Conservation (phyloP, 495 filamentous ascomycete species). For the Saxophila tyrrhenica region DNA sequence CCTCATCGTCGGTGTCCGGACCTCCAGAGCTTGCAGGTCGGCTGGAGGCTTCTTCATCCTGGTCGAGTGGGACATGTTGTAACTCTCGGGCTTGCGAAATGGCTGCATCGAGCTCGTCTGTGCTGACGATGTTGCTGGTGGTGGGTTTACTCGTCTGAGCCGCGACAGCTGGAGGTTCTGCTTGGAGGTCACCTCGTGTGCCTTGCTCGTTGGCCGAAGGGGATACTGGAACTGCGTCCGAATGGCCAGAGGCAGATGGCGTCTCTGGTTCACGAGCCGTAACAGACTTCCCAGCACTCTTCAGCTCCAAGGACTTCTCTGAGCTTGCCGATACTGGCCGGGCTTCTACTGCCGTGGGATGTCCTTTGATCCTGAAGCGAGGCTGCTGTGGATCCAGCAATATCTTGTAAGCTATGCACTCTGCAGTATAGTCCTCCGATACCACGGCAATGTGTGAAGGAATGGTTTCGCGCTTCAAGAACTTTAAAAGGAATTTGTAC, state of each 20-base stretch:
- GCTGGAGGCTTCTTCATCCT: slow-evolving; percentile 20
- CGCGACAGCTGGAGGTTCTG: background rate
- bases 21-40: slow-evolving; percentile 15
- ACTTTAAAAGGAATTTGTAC: slow-evolving; percentile 53
- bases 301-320: slow-evolving; percentile 20
- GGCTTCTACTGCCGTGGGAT: background rate
- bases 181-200: background rate
- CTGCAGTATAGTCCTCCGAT: slow-evolving; percentile 65
- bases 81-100: slow-evolving; percentile 45
- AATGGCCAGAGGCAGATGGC: slow-evolving; percentile 14
- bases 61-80: slow-evolving; percentile 37
- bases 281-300: slow-evolving; percentile 14
- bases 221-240: background rate
- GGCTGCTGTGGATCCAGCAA: slow-evolving; percentile 48
- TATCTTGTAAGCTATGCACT: slow-evolving; percentile 55
- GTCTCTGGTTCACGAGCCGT: slow-evolving; percentile 16
- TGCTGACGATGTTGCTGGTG: slow-evolving; percentile 4
- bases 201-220: background rate
- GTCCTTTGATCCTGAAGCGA: slow-evolving; percentile 38
- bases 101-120: slow-evolving; percentile 45
- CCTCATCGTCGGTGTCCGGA: slow-evolving; percentile 17
- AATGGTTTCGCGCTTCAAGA: slow-evolving; percentile 41
- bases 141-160: background rate
- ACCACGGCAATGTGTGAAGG: slow-evolving; percentile 50
- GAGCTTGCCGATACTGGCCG: slow-evolving; percentile 5